These are phyloP conservation scores for Anaeramoeba flamelloides DNA, from an alignment of 78 protist genomes.

Conservation along the genomic window DNA sequence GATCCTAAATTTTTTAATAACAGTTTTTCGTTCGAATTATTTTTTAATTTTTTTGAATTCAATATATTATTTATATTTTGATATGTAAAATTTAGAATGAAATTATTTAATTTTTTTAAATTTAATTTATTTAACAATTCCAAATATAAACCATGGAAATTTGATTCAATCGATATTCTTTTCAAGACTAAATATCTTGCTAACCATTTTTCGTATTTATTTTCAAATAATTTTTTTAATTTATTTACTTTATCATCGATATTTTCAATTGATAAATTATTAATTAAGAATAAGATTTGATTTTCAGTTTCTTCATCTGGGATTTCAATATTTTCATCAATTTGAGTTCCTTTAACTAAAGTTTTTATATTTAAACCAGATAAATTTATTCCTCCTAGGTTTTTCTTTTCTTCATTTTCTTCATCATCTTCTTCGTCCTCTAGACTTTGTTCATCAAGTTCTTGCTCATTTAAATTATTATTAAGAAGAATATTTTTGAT, in stretches of 20 bases:
- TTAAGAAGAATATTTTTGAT: not conserved
- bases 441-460: too few relatives aligned
- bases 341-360: too few relatives aligned
- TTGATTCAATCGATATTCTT: conserved; percentile 70
- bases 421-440: too few relatives aligned
- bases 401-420: too few relatives aligned
- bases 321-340: not conserved
- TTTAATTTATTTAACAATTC: conserved; percentile 34
- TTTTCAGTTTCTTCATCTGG: conserved; percentile 45
- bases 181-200: conserved; percentile 69
- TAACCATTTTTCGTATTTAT: conserved; percentile 28
- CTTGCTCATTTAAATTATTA: not conserved
- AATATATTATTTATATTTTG: conserved; percentile 3
- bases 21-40: too few relatives aligned
- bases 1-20: conserved; percentile 79
- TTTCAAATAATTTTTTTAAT: conserved; percentile 8
- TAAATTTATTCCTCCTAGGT: too few relatives aligned
- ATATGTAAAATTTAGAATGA: conserved; percentile 1
- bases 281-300: conserved; percentile 64
- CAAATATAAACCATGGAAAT: conserved; percentile 61
- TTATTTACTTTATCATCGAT: conserved; percentile 38
- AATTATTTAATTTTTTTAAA: conserved; percentile 10
- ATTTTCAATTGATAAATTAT: conserved; percentile 62
- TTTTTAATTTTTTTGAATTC: not conserved
- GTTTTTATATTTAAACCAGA: too few relatives aligned